Conservation (phyloP, 2,329 filamentous ascomycete genomes). For the Fusarium pseudocircinatum region DNA sequence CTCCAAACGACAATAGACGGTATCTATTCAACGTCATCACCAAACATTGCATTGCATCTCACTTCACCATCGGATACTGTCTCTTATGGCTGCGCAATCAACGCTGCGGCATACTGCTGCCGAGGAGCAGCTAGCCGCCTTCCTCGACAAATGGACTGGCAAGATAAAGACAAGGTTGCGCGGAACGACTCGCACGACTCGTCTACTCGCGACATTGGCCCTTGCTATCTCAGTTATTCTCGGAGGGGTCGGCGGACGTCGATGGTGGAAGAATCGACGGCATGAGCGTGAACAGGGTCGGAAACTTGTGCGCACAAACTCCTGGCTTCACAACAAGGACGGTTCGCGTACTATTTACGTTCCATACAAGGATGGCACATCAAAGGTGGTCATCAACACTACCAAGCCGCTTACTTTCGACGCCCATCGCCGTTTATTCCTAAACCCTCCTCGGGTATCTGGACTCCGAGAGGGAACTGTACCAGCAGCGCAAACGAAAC, state of each 20-base stretch:
- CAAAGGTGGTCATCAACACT: constrained; percentile 89
- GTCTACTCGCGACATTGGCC: constrained; percentile 78
- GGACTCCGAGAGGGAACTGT: constrained; percentile 79
- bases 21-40: constrained; percentile 22
- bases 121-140: constrained; percentile 72
- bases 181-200: constrained; percentile 74
- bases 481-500: constrained; percentile 89
- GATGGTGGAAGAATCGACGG: constrained; percentile 77
- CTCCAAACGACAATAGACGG: constrained; percentile 7
- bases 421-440: constrained; percentile 90
- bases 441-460: constrained; percentile 87
- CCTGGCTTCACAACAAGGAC: constrained; percentile 92
- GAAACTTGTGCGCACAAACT: constrained; percentile 88
- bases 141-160: constrained; percentile 68
- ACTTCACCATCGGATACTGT: neutral
- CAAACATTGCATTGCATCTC: neutral
- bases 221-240: constrained; percentile 82
- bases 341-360: constrained; percentile 95
- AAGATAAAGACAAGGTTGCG: constrained; percentile 65
- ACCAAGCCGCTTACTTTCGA: constrained; percentile 96
- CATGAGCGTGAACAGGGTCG: constrained; percentile 85
- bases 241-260: constrained; percentile 79
- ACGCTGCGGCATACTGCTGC: constrained; percentile 75
- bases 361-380: constrained; percentile 85
- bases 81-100: constrained; percentile 86